A percentile compares a stretch with the other conserved stretches of the same genome.
These are phyloP conservation scores for Aspergillus quadrilineatus DNA, from an alignment of 2,329 filamentous ascomycete species.

Conservation along the genomic window DNA sequence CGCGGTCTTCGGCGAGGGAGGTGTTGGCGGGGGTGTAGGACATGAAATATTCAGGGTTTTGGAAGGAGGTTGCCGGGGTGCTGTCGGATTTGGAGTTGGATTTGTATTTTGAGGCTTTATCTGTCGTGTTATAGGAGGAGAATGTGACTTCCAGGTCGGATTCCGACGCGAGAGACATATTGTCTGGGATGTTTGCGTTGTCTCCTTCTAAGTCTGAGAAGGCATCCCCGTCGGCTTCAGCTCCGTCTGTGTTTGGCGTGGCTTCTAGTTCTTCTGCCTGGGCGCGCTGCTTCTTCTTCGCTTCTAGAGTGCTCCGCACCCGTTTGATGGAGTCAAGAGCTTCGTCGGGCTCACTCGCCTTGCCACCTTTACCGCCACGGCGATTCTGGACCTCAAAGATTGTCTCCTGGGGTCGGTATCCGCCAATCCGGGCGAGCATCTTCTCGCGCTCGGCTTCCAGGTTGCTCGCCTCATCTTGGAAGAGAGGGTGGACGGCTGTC, in stretches of 20 bases:
- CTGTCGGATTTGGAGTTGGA: constrained; percentile 45
- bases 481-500: constrained; percentile 75
- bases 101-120: constrained; percentile 38
- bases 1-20: constrained; percentile 83
- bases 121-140: constrained; percentile 57
- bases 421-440: constrained; percentile 85
- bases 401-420: constrained; percentile 85
- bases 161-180: constrained; percentile 62
- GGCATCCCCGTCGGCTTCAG: constrained; percentile 42
- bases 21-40: constrained; percentile 81
- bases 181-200: constrained; percentile 36
- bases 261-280: constrained; percentile 27
- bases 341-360: constrained; percentile 61
- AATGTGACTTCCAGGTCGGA: constrained; percentile 69
- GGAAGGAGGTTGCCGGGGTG: constrained; percentile 55
- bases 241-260: not conserved
- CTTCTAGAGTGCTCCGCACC: constrained; percentile 43
- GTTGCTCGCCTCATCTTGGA: constrained; percentile 63
- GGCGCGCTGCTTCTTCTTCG: constrained; percentile 41
- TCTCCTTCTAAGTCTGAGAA: constrained; percentile 41
- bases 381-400: constrained; percentile 92
- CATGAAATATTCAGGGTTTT: constrained; percentile 93
- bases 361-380: constrained; percentile 69
- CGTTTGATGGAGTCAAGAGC: constrained; percentile 53
- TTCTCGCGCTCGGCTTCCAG: constrained; percentile 72